Conservation (phyloP, 164 flowering plant genomes). For the Berberis vulgaris region DNA sequence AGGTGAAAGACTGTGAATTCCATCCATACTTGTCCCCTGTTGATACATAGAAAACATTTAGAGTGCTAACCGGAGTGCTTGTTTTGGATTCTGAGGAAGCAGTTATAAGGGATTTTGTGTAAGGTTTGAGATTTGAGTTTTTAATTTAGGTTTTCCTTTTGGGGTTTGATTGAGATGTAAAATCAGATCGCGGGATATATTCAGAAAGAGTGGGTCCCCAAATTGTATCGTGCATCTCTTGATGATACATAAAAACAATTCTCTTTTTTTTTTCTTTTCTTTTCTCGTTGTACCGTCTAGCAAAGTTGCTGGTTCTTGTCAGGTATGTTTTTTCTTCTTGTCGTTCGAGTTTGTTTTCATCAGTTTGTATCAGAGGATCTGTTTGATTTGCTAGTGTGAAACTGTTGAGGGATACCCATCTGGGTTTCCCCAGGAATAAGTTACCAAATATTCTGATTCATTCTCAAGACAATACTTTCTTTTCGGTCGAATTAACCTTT, state of each 20-base stretch:
- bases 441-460: conserved; percentile 21
- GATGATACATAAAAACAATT: conserved; percentile 21
- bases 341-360: conserved; percentile 13
- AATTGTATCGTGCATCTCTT: conserved; percentile 20
- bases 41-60: conserved; percentile 20
- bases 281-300: conserved; percentile 22
- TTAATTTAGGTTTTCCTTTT: conserved; percentile 21
- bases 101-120: conserved; percentile 27
- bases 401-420: conserved; percentile 20
- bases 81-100: conserved; percentile 21
- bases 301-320: conserved; percentile 29
- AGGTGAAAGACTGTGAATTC: conserved; percentile 21
- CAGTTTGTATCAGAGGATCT: conserved; percentile 23
- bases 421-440: conserved; percentile 23
- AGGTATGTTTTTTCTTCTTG: conserved; percentile 11
- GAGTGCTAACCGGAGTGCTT: conserved; percentile 37
- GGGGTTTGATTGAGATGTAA: conserved; percentile 36
- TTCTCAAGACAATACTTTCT: conserved; percentile 8
- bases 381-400: conserved; percentile 32
- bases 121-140: conserved; percentile 34
- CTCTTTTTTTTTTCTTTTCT: conserved; percentile 5
- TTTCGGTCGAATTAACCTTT: not conserved
- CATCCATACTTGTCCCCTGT: conserved; percentile 19
- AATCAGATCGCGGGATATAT: conserved; percentile 30
- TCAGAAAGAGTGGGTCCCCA: conserved; percentile 15